Base-by-base conservation (phyloP, 2,329 filamentous ascomycete species). In the Fusarium clavum region DNA sequence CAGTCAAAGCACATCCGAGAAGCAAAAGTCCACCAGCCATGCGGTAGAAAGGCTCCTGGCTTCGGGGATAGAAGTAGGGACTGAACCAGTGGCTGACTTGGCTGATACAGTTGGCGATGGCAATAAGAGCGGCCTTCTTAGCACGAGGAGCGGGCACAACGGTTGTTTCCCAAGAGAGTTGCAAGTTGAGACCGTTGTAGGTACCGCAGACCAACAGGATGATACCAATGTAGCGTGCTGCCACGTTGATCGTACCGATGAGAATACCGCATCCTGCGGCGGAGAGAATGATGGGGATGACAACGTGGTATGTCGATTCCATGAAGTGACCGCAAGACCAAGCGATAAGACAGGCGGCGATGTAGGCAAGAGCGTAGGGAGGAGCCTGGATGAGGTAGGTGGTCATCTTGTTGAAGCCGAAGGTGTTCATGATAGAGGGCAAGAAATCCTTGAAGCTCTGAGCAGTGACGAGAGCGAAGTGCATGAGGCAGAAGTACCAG, bases 381-480 rank as follows among this genome's bases (percentile, higher is more conserved):
- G 81, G 81, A 1, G 81, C 81, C 59, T 82, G 80, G 16, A 83
- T 75, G 27, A 83, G 79, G 49, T 82, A 82, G 5, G 81, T 83
- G 18, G 66, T 72, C 51, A 72, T 76, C 30, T 77, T 57, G 27
- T 63, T 56, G 63, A 78, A 78, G 20, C 73, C 75, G 20, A 79
- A 75, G 1, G 77, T 79, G 6, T 69, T 57, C 30, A 79, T 61
- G 48, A 79, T 79, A 61, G 81, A 83, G 7, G 82, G 82, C 40
- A 82, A 79, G 75, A 83, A 84, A 49, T 81, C 81, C 59, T 82
- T 82, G 74, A 81, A 81, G 1, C 80, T 79, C 69, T 73, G 75
- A 4, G 80, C 81, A 8, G 83, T 78, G 18, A 85, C 82, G 45
- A 84, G 82, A 10, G 79, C 79, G 16, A 82, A 82, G 57, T 83